phyloP scores from a whole-genome alignment of 2,329 filamentous ascomycete genomes.

The Cladosporium sp. region DNA sequence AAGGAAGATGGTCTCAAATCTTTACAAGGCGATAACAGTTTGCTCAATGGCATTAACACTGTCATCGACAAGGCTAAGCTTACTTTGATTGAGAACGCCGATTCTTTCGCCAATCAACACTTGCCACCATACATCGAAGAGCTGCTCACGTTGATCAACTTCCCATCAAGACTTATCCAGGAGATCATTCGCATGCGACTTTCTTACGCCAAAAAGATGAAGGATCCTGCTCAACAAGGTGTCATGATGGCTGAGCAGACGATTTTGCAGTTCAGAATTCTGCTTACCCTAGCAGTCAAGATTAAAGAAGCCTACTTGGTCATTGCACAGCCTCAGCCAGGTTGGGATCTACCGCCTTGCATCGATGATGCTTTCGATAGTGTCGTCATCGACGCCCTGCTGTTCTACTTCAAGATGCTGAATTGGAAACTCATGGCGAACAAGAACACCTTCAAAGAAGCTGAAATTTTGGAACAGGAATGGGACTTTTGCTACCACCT shows the following conservation, averaged over 20 bases:
- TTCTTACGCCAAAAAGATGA: conserved; percentile 91
- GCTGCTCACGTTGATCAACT: conserved; percentile 92
- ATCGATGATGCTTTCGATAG: conserved; percentile 96
- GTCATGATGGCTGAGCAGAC: conserved; percentile 95
- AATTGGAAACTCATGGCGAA: conserved; percentile 98
- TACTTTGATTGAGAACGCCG: conserved; percentile 83
- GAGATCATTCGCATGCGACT: conserved; percentile 93
- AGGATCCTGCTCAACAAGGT: conserved; percentile 88
- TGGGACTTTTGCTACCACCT: conserved; percentile 98
- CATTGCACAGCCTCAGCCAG: conserved; percentile 81
- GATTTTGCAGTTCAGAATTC: conserved; percentile 92
- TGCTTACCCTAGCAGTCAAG: conserved; percentile 85
- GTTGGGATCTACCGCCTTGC: conserved; percentile 93
- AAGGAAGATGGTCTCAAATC: conserved; percentile 95
- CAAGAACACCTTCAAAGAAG: conserved; percentile 99
- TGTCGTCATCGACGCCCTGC: conserved; percentile 86
- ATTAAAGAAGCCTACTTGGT: conserved; percentile 87
- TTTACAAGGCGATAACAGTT: conserved; percentile 78
- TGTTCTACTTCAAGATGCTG: conserved; percentile 98
- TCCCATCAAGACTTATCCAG: conserved; percentile 91
- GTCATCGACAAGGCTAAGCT: conserved; percentile 93
- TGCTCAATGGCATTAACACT: conserved; percentile 77
- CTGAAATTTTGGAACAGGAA: conserved; percentile 93
- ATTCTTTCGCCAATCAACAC: conserved; percentile 82
- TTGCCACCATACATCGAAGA: conserved; percentile 96